Evolutionary conservation across 495 filamentous ascomycete species (phyloP).

Genomic region (Hypoxylon cercidicola): DNA sequence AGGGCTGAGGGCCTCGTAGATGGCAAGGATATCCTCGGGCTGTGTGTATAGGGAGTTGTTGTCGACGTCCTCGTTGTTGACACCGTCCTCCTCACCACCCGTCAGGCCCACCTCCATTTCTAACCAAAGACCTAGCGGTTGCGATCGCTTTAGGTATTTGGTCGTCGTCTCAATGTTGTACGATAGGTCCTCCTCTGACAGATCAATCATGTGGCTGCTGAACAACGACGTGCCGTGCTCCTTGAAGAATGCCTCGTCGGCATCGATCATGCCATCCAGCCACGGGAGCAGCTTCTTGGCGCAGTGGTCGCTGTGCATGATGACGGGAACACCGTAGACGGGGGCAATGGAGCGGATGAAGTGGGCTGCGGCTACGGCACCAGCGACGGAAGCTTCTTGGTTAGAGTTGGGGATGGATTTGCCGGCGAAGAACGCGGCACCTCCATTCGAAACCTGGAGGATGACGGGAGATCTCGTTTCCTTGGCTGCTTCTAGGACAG

Average conservation of each 20-base stretch:
- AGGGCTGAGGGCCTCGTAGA: slow-evolving; percentile 80
- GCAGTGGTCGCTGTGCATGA: slow-evolving; percentile 94
- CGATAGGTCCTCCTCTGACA: slow-evolving; percentile 82
- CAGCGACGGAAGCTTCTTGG: slow-evolving; percentile 88
- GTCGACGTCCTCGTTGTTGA: slow-evolving; percentile 88
- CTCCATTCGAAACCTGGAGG: slow-evolving; percentile 91
- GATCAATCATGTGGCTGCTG: slow-evolving; percentile 97
- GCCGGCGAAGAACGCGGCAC: slow-evolving; percentile 93
- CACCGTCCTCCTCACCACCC: slow-evolving; percentile 95
- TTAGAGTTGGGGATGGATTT: slow-evolving; percentile 90
- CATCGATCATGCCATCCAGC: slow-evolving; percentile 95
- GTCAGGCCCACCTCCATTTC: slow-evolving; percentile 99
- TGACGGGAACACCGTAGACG: slow-evolving; percentile 86
- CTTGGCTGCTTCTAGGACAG: slow-evolving; percentile 90
- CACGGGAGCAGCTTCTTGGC: slow-evolving; percentile 92
- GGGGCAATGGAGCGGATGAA: slow-evolving; percentile 92
- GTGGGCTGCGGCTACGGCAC: slow-evolving; percentile 87
- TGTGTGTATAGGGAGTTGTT: slow-evolving; percentile 98
- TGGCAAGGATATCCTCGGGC: slow-evolving; percentile 91
- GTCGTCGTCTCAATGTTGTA: slow-evolving; percentile 92
- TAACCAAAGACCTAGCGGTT: slow-evolving; percentile 97
- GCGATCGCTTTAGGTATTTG: slow-evolving; percentile 88
- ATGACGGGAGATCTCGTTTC: slow-evolving; percentile 89
- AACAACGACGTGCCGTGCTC: slow-evolving; percentile 91
- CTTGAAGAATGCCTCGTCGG: slow-evolving; percentile 94